Evolutionary conservation across 371 early-diverging fungal species (phyloP).

Genomic region (Mucor circinelloides): DNA sequence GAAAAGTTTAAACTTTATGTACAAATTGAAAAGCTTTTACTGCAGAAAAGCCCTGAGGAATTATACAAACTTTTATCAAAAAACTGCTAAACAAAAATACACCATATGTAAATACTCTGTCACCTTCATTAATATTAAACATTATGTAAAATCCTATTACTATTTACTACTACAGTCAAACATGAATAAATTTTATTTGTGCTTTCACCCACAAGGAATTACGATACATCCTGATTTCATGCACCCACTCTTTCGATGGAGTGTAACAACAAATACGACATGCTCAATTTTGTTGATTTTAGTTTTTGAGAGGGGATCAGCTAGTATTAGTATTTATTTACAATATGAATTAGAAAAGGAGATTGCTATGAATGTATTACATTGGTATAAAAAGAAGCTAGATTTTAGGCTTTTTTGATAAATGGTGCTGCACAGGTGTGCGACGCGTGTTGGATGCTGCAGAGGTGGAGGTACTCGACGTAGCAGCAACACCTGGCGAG

Average conservation of each 20-base stretch:
- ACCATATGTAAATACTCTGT: neutral
- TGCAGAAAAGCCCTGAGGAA: neutral
- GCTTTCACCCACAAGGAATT: neutral
- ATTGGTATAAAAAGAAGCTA: neutral
- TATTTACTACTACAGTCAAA: neutral
- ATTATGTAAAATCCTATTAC: no score
- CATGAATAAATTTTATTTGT: neutral
- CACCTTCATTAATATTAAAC: neutral
- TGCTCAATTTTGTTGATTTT: no score
- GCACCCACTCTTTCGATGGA: no score
- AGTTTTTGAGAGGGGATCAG: neutral
- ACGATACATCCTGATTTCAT: no score
- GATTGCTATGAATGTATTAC: neutral
- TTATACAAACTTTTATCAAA: neutral
- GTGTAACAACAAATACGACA: no score
- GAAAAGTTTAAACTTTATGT: neutral
- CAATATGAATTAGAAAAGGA: neutral
- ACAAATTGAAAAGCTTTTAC: neutral
- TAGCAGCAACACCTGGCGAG: neutral
- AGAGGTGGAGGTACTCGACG: no score
- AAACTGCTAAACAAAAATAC: neutral
- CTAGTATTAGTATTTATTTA: neutral
- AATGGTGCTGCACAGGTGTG: neutral
- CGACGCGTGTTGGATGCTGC: neutral
- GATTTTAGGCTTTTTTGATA: neutral